Percentiles rank a stretch among this genome's conserved stretches.
Evolutionary conservation across 2,329 filamentous ascomycete species (phyloP).

Genomic region (Claviceps capensis): DNA sequence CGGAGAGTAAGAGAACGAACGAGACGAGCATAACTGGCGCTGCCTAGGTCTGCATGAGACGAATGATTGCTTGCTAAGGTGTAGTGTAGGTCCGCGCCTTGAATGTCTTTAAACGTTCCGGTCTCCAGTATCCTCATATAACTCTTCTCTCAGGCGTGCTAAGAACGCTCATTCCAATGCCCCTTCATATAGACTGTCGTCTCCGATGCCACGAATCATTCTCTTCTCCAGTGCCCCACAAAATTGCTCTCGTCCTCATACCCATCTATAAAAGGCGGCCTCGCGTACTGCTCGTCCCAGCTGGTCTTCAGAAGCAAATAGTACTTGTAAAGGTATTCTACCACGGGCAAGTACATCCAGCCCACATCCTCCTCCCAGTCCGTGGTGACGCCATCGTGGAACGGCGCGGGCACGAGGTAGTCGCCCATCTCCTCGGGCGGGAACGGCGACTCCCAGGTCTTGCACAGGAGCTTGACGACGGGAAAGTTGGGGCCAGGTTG

Average conservation of each 20-base stretch:
- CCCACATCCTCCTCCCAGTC: background rate
- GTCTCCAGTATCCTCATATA: no score
- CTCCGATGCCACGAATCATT: no score
- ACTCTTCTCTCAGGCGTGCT: no score
- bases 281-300: background rate
- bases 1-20: background rate
- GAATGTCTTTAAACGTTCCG: background rate
- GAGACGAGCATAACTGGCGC: background rate
- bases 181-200: no score
- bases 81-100: no score
- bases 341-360: conserved; percentile 1
- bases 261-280: background rate
- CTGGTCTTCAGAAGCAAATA: background rate
- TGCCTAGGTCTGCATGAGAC: background rate
- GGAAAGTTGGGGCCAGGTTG: background rate
- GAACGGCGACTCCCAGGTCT: background rate
- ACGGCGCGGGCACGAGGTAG: background rate
- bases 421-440: background rate
- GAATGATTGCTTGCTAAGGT: background rate
- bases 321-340: background rate
- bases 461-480: background rate
- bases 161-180: no score
- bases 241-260: background rate
- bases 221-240: background rate
- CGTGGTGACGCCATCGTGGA: background rate